Conservation (phyloP, 441 rosid species). For the Bocquillonia castaneifolia region DNA sequence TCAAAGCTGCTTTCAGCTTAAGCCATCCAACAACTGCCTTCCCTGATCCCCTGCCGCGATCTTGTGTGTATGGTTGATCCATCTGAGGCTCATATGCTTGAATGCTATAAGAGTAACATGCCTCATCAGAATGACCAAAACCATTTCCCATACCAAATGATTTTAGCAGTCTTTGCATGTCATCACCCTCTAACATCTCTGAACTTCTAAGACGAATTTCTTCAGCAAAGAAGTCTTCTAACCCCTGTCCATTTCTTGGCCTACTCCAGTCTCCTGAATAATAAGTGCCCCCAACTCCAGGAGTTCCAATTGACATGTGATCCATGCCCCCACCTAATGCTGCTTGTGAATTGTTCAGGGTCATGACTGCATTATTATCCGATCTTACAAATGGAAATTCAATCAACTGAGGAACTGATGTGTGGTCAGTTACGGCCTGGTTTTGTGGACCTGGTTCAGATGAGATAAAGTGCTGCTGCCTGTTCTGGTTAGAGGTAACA, state of each 20-base stretch:
- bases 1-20: constrained; percentile 81
- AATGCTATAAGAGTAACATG: constrained; percentile 47
- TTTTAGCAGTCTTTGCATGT: constrained; percentile 77
- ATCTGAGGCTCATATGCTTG: constrained; percentile 46
- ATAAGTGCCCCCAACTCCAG: constrained; percentile 29
- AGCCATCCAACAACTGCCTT: constrained; percentile 98
- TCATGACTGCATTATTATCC: constrained; percentile 33
- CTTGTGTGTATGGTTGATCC: constrained; percentile 32
- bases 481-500: constrained; percentile 31
- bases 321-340: constrained; percentile 38
- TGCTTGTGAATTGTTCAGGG: constrained; percentile 40
- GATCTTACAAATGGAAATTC: constrained; percentile 53
- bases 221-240: constrained; percentile 56
- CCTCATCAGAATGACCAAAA: constrained; percentile 44
- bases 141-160: constrained; percentile 49
- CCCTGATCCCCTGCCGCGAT: constrained; percentile 52
- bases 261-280: constrained; percentile 58
- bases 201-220: constrained; percentile 69
- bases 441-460: constrained; percentile 35
- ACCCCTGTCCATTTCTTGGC: constrained; percentile 45
- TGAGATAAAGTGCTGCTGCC: constrained; percentile 31
- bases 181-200: constrained; percentile 79
- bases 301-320: constrained; percentile 40
- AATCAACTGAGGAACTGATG: constrained; percentile 44
- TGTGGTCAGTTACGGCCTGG: constrained; percentile 35